Base-by-base conservation (phyloP, 306 rosid genomes). In the Trifolium fragiferum region DNA sequence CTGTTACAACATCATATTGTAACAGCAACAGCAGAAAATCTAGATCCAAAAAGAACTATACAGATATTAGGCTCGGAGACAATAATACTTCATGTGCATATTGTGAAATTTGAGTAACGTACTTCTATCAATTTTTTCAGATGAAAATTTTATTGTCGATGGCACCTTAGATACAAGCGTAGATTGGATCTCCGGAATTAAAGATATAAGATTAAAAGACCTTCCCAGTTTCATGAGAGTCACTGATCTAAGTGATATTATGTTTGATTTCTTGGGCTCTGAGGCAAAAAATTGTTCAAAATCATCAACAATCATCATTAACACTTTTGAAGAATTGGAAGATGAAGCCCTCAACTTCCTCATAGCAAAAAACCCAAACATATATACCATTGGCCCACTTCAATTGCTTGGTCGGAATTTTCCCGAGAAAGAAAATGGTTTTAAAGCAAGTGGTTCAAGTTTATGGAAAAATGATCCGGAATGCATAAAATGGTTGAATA, bases 311-410 rank as follows among this genome's bases (percentile, higher is more conserved):
- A 76, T 76, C 25, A 76, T 76, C 35, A 40, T 76, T 5, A 76
- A 76, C 47, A 38, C 80, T 25, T 54, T 76, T 1, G 58, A 76
- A 54, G 80, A 76, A 20, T 43, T 76, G 50, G 80, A 76, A 10
- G 16, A 5, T 1, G 74, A 55, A 30, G 60, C 49, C 1, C n/a
- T 76, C 18, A 30, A 75, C 32, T 6, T 7, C 8, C 73, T 76
- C 1, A 25, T 8, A 5, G 19, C 18, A 16, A 55, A 18, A 5
- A 67, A 66, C 19, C 68, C 74, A 7, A 76, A 67, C 27, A 55
- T 76, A 18, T 76, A 76, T 19, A 41, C 10, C 4, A 43, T 76
- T 30, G 74, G 74, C 2, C 80, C 80, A 13, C 47, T 76, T 30
- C 74, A 55, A 14, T 16, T 67, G 37, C 58, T 76, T 43, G 27